Percentiles rank a stretch among this genome's conserved stretches.
These are phyloP conservation scores for Aspergillus bridgeri DNA, from an alignment of 495 filamentous ascomycete species.

Conservation along the genomic window DNA sequence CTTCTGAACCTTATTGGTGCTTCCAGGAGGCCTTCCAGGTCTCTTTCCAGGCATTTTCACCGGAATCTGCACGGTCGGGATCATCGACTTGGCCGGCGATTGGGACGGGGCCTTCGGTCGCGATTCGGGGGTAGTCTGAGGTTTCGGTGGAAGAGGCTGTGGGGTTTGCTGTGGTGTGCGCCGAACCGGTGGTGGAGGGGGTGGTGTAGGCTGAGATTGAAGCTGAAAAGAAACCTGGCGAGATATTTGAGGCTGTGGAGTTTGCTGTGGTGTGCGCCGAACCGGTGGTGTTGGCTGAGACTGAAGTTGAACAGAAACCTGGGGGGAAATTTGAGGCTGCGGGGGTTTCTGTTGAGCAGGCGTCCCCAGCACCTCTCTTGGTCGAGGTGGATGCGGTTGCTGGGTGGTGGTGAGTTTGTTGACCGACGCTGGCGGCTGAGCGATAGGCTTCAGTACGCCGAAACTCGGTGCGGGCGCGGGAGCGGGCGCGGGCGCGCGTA, in stretches of 20 bases:
- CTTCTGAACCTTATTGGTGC: conserved; percentile 12
- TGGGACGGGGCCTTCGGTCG: neutral
- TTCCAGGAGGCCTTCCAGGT: conserved; percentile 17
- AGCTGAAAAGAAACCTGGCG: neutral
- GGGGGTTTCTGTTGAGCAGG: neutral
- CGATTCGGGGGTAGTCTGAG: neutral
- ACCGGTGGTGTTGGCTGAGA: neutral
- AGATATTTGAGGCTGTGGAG: neutral
- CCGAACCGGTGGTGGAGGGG: neutral
- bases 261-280: neutral
- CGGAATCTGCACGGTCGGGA: neutral
- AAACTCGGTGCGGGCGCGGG: conserved; percentile 8
- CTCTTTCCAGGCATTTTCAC: conserved; percentile 12
- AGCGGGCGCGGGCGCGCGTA: neutral
- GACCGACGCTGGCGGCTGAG: neutral
- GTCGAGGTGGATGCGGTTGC: neutral
- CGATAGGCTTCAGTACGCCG: neutral
- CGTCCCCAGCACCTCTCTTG: neutral
- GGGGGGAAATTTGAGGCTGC: neutral
- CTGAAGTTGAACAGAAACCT: neutral
- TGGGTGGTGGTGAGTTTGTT: neutral
- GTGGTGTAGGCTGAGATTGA: neutral
- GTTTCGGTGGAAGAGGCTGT: neutral
- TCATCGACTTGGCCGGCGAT: neutral
- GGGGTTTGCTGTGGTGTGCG: neutral